Conservation (phyloP, 2,329 filamentous ascomycete species). For the Nigrospora osmanthi region DNA sequence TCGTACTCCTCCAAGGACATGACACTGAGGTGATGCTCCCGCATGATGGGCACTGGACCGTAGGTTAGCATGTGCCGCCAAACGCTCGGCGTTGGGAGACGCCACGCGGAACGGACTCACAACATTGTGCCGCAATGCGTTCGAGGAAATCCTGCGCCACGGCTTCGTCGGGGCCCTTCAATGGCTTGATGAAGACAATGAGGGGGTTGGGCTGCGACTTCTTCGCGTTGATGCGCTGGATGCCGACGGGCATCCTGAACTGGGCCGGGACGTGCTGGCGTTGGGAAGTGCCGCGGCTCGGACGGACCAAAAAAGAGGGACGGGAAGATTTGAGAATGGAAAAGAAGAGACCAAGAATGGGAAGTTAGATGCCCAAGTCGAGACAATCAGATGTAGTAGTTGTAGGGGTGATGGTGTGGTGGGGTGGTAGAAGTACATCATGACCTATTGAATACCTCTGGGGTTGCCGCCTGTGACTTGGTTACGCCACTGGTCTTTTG, state of each 20-base stretch:
- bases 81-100: too few relatives aligned
- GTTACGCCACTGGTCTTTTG: too few relatives aligned
- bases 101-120: conserved; percentile 26
- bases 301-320: too few relatives aligned
- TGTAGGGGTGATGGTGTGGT: too few relatives aligned
- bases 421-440: too few relatives aligned
- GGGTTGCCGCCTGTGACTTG: too few relatives aligned
- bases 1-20: conserved; percentile 74
- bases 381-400: too few relatives aligned
- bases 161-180: conserved; percentile 55
- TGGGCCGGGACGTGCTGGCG: neutral
- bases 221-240: conserved; percentile 71
- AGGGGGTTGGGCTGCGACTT: conserved; percentile 66
- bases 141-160: conserved; percentile 65
- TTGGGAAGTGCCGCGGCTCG: too few relatives aligned
- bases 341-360: too few relatives aligned
- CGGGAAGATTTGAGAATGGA: too few relatives aligned
- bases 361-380: too few relatives aligned
- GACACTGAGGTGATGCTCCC: conserved; percentile 54
- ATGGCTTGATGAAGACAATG: conserved; percentile 79
- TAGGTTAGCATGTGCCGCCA: neutral
- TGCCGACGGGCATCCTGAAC: conserved; percentile 66
- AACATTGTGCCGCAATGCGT: conserved; percentile 73
- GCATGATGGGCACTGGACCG: conserved; percentile 57
- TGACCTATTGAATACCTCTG: too few relatives aligned